Evolutionary conservation across 1,284 basidiomycete species (phyloP).

Genomic region (Ceratobasidium sp.): DNA sequence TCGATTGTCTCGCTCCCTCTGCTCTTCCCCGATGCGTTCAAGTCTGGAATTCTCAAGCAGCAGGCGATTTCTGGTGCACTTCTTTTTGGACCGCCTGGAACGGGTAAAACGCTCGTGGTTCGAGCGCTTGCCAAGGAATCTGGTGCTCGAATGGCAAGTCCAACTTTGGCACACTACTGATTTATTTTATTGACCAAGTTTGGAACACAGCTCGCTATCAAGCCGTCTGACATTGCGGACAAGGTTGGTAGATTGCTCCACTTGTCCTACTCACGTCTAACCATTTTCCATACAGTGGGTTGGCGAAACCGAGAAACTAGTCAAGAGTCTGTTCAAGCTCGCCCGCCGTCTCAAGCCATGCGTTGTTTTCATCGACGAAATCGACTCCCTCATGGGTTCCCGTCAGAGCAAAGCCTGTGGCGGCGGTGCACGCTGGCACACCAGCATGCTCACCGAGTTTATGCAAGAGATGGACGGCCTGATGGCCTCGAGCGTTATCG

Average conservation of each 20-base stretch:
- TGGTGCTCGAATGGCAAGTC: slow-evolving; percentile 92
- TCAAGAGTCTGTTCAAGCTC: slow-evolving; percentile 78
- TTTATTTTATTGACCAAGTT: neutral
- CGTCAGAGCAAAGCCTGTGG: neutral
- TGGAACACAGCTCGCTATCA: neutral
- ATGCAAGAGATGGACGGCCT: slow-evolving; percentile 46
- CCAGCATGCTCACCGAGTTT: slow-evolving; percentile 93
- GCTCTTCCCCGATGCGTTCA: slow-evolving; percentile 65
- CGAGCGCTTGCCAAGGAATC: slow-evolving; percentile 94
- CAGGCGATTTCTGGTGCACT: slow-evolving; percentile 59
- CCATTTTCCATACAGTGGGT: slow-evolving; percentile 98
- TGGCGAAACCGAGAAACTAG: slow-evolving; percentile 95
- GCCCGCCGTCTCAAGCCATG: slow-evolving; percentile 38
- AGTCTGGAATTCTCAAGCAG: slow-evolving; percentile 63
- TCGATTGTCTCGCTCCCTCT: slow-evolving; percentile 64
- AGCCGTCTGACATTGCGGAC: slow-evolving; percentile 92
- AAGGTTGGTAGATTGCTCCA: slow-evolving; percentile 69
- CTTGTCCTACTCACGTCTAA: neutral
- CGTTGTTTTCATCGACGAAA: slow-evolving; percentile 43
- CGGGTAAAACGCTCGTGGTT: slow-evolving; percentile 85
- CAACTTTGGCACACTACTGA: slow-evolving; percentile 96
- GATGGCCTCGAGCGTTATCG: slow-evolving; percentile 21
- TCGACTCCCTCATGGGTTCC: slow-evolving; percentile 40
- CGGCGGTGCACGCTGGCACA: slow-evolving; percentile 54
- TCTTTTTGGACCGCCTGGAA: slow-evolving; percentile 55